phyloP scores from a whole-genome alignment of 2,329 filamentous ascomycete species.

The Apiospora koreana region DNA sequence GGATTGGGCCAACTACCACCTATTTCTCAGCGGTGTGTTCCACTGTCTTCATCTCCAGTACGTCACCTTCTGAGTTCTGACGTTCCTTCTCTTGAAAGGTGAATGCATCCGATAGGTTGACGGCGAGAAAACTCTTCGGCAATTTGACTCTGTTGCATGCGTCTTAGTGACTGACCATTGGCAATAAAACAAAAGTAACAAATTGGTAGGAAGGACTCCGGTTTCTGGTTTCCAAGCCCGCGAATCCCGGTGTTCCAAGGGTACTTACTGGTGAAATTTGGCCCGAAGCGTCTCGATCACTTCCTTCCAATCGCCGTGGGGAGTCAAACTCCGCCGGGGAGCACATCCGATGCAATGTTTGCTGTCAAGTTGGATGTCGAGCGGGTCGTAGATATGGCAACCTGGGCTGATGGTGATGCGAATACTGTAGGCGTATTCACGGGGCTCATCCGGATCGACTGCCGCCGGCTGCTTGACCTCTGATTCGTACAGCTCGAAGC shows the following conservation, averaged over 20 bases:
- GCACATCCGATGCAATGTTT: slow-evolving; percentile 96
- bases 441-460: slow-evolving; percentile 55
- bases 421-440: slow-evolving; percentile 90
- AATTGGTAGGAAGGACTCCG: not conserved
- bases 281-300: slow-evolving; percentile 94
- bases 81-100: slow-evolving; percentile 59
- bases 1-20: too few relatives aligned
- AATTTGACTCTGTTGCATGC: slow-evolving; percentile 57
- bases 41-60: slow-evolving; percentile 49
- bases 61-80: slow-evolving; percentile 47
- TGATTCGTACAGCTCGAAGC: slow-evolving; percentile 96
- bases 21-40: not conserved
- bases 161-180: slow-evolving; percentile 3
- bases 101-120: slow-evolving; percentile 65
- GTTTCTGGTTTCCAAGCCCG: not conserved
- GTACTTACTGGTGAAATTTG: slow-evolving; percentile 87
- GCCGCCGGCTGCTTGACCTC: slow-evolving; percentile 63
- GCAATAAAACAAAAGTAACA: not conserved
- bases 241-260: not conserved
- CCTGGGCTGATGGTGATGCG: slow-evolving; percentile 94
- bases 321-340: slow-evolving; percentile 83
- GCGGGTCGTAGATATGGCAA: slow-evolving; percentile 92
- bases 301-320: slow-evolving; percentile 92
- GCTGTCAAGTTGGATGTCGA: slow-evolving; percentile 94
- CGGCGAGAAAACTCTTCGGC: slow-evolving; percentile 65